Evolutionary conservation across 495 filamentous ascomycete genomes (phyloP).

Genomic region (Trichoderma gamsii): DNA sequence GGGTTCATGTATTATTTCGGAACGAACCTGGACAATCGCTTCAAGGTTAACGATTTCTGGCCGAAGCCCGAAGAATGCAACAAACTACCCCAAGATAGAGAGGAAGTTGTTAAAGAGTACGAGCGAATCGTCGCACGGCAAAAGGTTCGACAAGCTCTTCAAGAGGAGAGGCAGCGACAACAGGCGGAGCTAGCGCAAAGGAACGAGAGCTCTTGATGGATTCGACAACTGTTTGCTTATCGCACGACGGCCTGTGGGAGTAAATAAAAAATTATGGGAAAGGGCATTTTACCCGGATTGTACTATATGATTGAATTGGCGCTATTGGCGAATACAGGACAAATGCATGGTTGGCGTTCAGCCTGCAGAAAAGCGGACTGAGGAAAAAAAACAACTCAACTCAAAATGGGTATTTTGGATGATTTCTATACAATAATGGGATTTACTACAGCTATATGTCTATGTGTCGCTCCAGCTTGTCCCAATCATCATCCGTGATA

Average conservation of each 20-base stretch:
- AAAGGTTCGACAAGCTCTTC: slow-evolving; percentile 47
- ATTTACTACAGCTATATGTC: slow-evolving; percentile 15
- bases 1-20: slow-evolving; percentile 99
- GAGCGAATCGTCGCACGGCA: slow-evolving; percentile 60
- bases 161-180: slow-evolving; percentile 22
- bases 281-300: neutral
- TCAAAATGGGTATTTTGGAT: neutral
- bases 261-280: neutral
- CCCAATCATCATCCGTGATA: slow-evolving; percentile 43
- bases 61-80: slow-evolving; percentile 79
- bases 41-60: slow-evolving; percentile 89
- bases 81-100: slow-evolving; percentile 78
- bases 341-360: slow-evolving; percentile 12
- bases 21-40: slow-evolving; percentile 91
- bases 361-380: neutral
- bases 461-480: slow-evolving; percentile 33
- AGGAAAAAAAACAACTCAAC: neutral
- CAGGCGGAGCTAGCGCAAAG: slow-evolving; percentile 33
- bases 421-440: slow-evolving; percentile 20
- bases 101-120: slow-evolving; percentile 77
- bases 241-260: neutral
- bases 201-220: slow-evolving; percentile 14
- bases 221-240: neutral
- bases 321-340: neutral
- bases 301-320: neutral